Conservation (phyloP, 768 basidiomycete species). For the Lactifluus piperatus region DNA sequence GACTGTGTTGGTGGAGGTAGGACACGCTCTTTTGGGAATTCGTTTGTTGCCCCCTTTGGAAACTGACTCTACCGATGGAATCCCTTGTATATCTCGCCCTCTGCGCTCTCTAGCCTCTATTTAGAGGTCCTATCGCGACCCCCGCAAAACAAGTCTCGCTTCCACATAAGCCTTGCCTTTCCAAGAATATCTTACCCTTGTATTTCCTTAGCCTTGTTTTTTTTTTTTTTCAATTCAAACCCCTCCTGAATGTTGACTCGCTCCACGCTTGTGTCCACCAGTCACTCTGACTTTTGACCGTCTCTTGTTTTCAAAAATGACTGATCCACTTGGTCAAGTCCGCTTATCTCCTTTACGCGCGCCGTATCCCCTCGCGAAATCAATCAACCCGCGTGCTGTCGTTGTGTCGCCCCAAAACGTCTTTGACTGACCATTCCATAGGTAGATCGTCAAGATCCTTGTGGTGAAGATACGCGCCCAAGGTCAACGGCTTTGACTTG, state of each 20-base stretch:
- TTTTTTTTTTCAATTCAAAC: not conserved
- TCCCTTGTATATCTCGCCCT: not conserved
- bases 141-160: not conserved
- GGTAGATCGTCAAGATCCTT: not conserved
- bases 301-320: not conserved
- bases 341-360: not conserved
- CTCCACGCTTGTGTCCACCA: not conserved
- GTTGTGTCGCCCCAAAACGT: not conserved
- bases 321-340: not conserved
- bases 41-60: slow-evolving; percentile 19
- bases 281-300: not conserved
- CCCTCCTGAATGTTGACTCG: not conserved
- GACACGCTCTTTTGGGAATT: slow-evolving; percentile 15
- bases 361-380: not conserved
- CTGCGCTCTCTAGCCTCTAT: not conserved
- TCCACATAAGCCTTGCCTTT: slow-evolving; percentile 15
- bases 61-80: not conserved
- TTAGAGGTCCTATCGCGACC: not conserved
- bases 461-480: not conserved
- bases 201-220: slow-evolving; percentile 4
- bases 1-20: not conserved
- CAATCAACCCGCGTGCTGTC: not conserved
- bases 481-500: not conserved
- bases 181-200: slow-evolving; percentile 5
- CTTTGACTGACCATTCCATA: not conserved